phyloP scores from a whole-genome alignment of 2,329 filamentous ascomycete genomes.

The Ophiocordyceps sinensis region DNA sequence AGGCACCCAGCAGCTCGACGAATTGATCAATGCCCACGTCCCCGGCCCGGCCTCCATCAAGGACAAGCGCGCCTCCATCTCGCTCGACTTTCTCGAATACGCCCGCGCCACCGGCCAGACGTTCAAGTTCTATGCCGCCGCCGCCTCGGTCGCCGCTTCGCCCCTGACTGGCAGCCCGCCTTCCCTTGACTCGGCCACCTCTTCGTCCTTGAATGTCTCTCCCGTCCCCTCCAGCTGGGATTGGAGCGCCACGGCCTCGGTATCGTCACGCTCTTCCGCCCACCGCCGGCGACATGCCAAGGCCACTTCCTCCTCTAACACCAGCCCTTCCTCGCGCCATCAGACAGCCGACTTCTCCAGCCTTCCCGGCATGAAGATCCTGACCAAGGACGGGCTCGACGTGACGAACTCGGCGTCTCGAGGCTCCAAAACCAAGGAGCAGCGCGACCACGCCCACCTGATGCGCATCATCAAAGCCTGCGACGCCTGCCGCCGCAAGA shows the following conservation, averaged over 20 bases:
- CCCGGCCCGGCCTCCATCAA: slow-evolving; percentile 35
- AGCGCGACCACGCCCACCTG: slow-evolving; percentile 50
- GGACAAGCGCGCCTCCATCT: slow-evolving; percentile 43
- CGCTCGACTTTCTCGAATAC: slow-evolving; percentile 45
- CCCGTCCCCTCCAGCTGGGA: slow-evolving; percentile 33
- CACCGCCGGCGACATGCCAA: slow-evolving; percentile 13
- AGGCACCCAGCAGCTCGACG: slow-evolving; percentile 44
- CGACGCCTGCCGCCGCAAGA: slow-evolving; percentile 46
- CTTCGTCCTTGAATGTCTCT: slow-evolving; percentile 30
- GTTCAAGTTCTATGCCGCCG: slow-evolving; percentile 45
- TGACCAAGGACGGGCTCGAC: slow-evolving; percentile 48
- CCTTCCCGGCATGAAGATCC: slow-evolving; percentile 51
- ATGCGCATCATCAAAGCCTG: slow-evolving; percentile 58
- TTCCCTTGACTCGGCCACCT: slow-evolving; percentile 29
- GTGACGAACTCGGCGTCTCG: slow-evolving; percentile 48
- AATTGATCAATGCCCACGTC: slow-evolving; percentile 43
- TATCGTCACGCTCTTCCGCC: slow-evolving; percentile 15
- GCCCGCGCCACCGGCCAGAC: slow-evolving; percentile 37
- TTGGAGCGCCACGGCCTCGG: slow-evolving; percentile 22
- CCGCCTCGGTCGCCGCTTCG: slow-evolving; percentile 20
- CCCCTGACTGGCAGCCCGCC: slow-evolving; percentile 24
- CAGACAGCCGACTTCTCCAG: slow-evolving; percentile 31
- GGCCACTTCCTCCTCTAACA: not conserved
- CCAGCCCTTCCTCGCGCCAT: slow-evolving; percentile 11
- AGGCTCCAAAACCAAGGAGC: slow-evolving; percentile 52